Evolutionary conservation across 1,284 basidiomycete species (phyloP).

Genomic region (Phellinidium pouzarii): DNA sequence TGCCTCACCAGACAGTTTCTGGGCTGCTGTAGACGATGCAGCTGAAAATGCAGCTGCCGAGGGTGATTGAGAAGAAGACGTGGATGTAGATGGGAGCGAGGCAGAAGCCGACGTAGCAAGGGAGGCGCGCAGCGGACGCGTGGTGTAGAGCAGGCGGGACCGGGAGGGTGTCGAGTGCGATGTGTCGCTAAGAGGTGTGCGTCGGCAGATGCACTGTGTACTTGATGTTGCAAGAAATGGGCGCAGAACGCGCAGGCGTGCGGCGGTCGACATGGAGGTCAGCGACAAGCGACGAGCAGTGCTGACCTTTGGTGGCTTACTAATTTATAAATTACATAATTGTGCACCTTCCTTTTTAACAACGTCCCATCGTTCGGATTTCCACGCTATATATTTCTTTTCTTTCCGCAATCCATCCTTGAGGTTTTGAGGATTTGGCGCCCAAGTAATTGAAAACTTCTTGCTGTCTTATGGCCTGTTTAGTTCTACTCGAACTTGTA

Average conservation of each 20-base stretch:
- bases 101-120: slow-evolving; percentile 12
- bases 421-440: no score
- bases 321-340: no score
- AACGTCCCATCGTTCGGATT: no score
- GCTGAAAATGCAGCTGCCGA: neutral
- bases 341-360: no score
- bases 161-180: neutral
- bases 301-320: neutral
- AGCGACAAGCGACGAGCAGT: neutral
- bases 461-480: neutral
- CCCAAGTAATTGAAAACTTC: neutral
- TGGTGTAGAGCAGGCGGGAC: slow-evolving; percentile 9
- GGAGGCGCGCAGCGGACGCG: slow-evolving; percentile 10
- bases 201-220: neutral
- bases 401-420: no score
- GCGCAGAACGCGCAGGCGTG: neutral
- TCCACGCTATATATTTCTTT: no score
- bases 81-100: neutral
- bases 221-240: neutral
- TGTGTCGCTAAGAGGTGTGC: neutral
- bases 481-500: neutral
- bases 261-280: slow-evolving; percentile 7
- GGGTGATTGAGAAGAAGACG: neutral
- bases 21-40: neutral
- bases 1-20: neutral